Evolutionary conservation across 371 early-diverging fungal genomes (phyloP).

Genomic region (Apophysomyces trapeziformis): DNA sequence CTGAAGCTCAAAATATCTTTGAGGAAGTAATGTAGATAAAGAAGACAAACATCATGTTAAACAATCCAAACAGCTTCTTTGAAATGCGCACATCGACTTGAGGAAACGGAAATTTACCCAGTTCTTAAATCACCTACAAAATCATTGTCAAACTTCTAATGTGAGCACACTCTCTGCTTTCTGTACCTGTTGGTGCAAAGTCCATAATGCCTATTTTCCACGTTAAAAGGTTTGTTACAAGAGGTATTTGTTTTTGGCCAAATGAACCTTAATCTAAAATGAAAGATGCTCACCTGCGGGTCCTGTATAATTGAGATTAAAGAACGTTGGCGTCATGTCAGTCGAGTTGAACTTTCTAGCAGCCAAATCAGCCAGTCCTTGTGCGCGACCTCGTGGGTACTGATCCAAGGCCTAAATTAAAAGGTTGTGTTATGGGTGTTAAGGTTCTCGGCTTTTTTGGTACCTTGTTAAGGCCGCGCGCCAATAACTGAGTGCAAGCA

Average conservation of each 20-base stretch:
- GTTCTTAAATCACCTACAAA: conserved; percentile 21
- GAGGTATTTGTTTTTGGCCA: neutral
- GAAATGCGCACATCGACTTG: neutral
- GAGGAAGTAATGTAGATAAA: neutral
- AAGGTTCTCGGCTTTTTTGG: neutral
- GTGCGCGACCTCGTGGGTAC: conserved; percentile 42
- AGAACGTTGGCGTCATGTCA: conserved; percentile 42
- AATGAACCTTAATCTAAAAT: neutral
- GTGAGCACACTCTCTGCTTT: neutral
- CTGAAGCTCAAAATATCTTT: conserved; percentile 29
- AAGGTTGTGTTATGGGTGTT: neutral
- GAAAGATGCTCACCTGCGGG: conserved; percentile 37
- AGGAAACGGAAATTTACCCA: conserved; percentile 19
- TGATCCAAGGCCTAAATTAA: conserved; percentile 32
- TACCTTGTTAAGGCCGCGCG: conserved; percentile 43
- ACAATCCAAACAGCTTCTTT: neutral
- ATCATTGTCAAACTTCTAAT: conserved; percentile 9
- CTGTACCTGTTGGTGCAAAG: conserved; percentile 28
- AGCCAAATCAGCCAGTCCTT: conserved; percentile 32
- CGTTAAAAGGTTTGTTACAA: neutral
- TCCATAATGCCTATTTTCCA: conserved; percentile 23
- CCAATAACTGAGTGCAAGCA: conserved; percentile 43
- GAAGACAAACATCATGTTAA: neutral
- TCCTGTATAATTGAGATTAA: conserved; percentile 46
- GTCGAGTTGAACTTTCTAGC: conserved; percentile 32